Base-by-base conservation (phyloP, 1,284 basidiomycete species). In the Ganoderma meredithae region DNA sequence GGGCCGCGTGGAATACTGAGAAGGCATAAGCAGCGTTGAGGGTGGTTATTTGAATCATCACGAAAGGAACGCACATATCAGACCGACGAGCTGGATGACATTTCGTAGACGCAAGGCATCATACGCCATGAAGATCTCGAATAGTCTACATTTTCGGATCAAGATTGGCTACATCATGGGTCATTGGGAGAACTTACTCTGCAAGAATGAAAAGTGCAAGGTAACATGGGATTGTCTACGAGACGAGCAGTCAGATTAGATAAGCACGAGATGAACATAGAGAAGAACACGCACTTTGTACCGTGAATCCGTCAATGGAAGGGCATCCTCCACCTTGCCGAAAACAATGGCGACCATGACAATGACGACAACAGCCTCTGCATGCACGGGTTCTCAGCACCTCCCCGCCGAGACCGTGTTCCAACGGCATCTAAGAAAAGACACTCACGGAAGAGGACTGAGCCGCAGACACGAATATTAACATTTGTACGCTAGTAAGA, bases 211-310 rank as follows among this genome's bases (percentile, higher is more conserved):
- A 95, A 15, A 95, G 83, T 2, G 91, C 91, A 10, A 95, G 86
- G 78, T 94, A 95, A 78, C 93, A 94, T 71, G 93, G 89, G 70
- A 95, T 78, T n/a, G 93, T 95, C 91, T 94, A 66, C 71, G 65
- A 68, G 47, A 47, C 60, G 33, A 9, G 64, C 41, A 25, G 52
- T 17, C 40, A 19, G 22, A 43, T 39, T 47, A 36, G 58, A 60
- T 41, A 67, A 60, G 53, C 66, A 25, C 27, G 8, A 27, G 1
- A 12, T 7, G 25, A 7, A 6, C 44, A 9, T 19, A 39, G 15
- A n/a, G 4, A 17, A 22, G 31, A 25, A 25, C 17, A 70, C 76
- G 31, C 67, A 88, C 90, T 81, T 90, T 91, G 80, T 90, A 89
- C 72, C 80, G 76, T 4, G 77, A 17, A 1, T 47, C 10, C 52